Conservation (phyloP, 2,329 filamentous ascomycete species). For the Stagonosporopsis tanaceti region DNA sequence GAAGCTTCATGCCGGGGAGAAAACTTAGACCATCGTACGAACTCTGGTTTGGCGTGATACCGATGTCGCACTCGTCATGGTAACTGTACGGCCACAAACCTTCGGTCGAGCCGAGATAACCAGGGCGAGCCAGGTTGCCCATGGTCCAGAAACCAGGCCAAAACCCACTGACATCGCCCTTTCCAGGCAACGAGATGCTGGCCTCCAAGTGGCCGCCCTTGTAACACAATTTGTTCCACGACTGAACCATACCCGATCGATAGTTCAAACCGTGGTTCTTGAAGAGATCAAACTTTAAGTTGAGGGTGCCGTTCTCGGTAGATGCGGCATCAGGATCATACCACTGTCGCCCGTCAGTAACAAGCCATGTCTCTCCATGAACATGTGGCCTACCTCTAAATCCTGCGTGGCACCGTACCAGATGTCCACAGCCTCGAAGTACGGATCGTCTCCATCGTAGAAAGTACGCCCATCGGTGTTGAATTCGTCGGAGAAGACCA, state of each 20-base stretch:
- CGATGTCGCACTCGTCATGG: conserved; percentile 71
- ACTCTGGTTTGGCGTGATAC: conserved; percentile 77
- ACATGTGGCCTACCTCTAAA: conserved; percentile 61
- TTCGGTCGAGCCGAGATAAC: conserved; percentile 74
- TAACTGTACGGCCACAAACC: conserved; percentile 80
- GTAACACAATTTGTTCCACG: conserved; percentile 78
- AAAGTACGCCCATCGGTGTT: conserved; percentile 72
- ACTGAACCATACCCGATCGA: conserved; percentile 77
- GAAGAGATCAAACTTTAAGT: conserved; percentile 71
- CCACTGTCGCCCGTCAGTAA: conserved; percentile 58
- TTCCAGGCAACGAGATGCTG: conserved; percentile 73
- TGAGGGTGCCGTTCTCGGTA: conserved; percentile 68
- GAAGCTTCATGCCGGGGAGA: conserved; percentile 74
- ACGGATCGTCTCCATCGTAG: conserved; percentile 75
- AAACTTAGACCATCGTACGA: conserved; percentile 70
- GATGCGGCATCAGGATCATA: conserved; percentile 73
- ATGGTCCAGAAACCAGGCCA: conserved; percentile 81
- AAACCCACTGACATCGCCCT: conserved; percentile 72
- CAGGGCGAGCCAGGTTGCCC: conserved; percentile 75
- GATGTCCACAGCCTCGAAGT: conserved; percentile 71
- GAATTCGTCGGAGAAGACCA: conserved; percentile 79
- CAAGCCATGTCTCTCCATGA: background rate
- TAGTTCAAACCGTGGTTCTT: conserved; percentile 71
- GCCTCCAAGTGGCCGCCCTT: conserved; percentile 75
- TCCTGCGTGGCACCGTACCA: conserved; percentile 78